Evolutionary conservation across 768 basidiomycete genomes (phyloP).

Genomic region (Podaxis sp.): DNA sequence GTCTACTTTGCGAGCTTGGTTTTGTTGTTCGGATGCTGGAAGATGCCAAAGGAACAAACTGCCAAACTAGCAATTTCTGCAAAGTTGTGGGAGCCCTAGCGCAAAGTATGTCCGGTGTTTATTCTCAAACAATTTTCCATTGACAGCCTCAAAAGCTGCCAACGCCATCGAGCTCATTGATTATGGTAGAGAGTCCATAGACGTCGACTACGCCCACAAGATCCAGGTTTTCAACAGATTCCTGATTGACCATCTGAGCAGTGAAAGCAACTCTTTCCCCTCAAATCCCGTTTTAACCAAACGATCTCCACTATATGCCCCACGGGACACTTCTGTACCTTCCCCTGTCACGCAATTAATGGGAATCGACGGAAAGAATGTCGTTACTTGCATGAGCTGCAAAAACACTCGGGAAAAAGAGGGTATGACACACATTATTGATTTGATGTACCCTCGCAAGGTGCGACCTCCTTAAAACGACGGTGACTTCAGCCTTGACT

Average conservation of each 20-base stretch:
- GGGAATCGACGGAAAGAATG: slow-evolving; percentile 75
- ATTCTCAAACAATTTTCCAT: background rate
- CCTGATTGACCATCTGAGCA: slow-evolving; percentile 79
- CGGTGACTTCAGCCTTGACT: background rate
- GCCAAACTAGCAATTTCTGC: slow-evolving; percentile 97
- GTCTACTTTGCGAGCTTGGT: slow-evolving; percentile 91
- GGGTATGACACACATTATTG: slow-evolving; percentile 79
- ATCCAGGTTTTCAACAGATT: slow-evolving; percentile 97
- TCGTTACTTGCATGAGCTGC: slow-evolving; percentile 76
- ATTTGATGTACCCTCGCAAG: slow-evolving; percentile 84
- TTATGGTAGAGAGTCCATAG: slow-evolving; percentile 73
- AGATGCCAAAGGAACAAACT: slow-evolving; percentile 91
- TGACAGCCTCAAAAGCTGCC: slow-evolving; percentile 39
- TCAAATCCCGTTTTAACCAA: slow-evolving; percentile 55
- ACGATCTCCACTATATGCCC: slow-evolving; percentile 19
- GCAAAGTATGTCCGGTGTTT: slow-evolving; percentile 53
- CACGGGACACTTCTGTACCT: slow-evolving; percentile 34
- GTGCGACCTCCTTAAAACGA: slow-evolving; percentile 36
- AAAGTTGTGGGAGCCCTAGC: slow-evolving; percentile 88
- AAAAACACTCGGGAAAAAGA: slow-evolving; percentile 71
- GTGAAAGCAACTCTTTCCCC: slow-evolving; percentile 67
- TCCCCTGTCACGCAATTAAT: slow-evolving; percentile 86
- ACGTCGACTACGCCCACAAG: slow-evolving; percentile 79
- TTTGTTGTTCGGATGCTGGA: slow-evolving; percentile 95
- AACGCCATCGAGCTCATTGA: slow-evolving; percentile 90